These are phyloP conservation scores for Fusarium tricinctum DNA, from an alignment of 2,329 filamentous ascomycete species.

Conservation along the genomic window DNA sequence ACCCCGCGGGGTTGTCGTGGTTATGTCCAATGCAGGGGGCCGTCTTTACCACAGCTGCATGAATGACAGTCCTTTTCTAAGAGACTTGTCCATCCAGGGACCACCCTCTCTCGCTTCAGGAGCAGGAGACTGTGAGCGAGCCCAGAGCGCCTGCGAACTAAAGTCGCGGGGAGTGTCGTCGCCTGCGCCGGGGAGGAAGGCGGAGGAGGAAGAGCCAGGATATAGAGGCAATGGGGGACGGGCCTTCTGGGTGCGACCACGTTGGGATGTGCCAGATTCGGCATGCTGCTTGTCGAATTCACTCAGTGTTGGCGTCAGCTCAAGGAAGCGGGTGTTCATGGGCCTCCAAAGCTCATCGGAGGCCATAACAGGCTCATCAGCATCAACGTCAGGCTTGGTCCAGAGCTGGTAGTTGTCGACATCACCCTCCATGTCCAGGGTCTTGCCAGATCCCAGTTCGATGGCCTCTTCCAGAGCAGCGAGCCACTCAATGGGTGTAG, in stretches of 20 bases:
- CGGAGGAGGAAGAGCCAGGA: conserved; percentile 42
- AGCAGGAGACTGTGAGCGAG: conserved; percentile 29
- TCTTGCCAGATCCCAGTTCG: conserved; percentile 31
- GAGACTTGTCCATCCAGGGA: conserved; percentile 47
- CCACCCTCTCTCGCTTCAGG: conserved; percentile 37
- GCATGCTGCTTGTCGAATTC: conserved; percentile 40
- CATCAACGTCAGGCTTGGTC: conserved; percentile 38
- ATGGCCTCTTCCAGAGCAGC: conserved; percentile 55
- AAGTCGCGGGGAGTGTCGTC: conserved; percentile 50
- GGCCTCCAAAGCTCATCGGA: conserved; percentile 46
- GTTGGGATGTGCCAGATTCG: conserved; percentile 44
- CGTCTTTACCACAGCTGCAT: conserved; percentile 41
- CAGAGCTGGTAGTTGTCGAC: conserved; percentile 46
- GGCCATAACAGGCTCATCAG: conserved; percentile 14
- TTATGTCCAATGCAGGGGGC: conserved; percentile 21
- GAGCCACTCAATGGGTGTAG: conserved; percentile 54
- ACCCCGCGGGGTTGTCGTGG: conserved; percentile 14
- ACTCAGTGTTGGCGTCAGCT: conserved; percentile 38
- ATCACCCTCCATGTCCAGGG: conserved; percentile 20
- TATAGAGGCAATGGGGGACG: conserved; percentile 44
- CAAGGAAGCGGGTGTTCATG: conserved; percentile 38
- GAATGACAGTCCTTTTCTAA: conserved; percentile 42
- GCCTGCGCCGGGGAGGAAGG: conserved; percentile 43
- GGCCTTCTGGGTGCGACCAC: conserved; percentile 36
- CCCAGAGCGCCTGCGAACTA: conserved; percentile 47